Evolutionary conservation across 352 stramenopile genomes (phyloP).

Genomic region (Phytophthora citrophthora): DNA sequence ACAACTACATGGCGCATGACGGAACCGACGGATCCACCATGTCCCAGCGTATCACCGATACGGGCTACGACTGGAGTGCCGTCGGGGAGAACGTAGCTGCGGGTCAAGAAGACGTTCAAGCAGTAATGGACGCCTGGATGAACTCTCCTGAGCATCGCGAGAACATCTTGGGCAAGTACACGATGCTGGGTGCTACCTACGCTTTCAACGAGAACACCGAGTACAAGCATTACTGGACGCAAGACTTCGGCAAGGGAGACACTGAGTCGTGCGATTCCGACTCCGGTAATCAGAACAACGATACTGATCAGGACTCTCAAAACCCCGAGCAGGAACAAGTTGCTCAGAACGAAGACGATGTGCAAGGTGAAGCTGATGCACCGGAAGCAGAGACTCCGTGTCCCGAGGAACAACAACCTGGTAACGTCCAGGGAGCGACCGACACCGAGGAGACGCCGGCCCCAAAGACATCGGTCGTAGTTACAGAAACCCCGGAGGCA

Average conservation of each 20-base stretch:
- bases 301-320: neutral
- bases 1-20: constrained; percentile 56
- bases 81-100: constrained; percentile 44
- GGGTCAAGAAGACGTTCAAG: constrained; percentile 34
- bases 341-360: constrained; percentile 14
- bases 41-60: constrained; percentile 37
- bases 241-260: constrained; percentile 46
- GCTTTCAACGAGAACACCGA: constrained; percentile 18
- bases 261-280: constrained; percentile 35
- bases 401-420: neutral
- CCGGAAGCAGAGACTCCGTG: constrained; percentile 1
- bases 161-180: constrained; percentile 41
- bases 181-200: constrained; percentile 40
- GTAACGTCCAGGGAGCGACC: neutral
- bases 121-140: constrained; percentile 50
- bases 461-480: neutral
- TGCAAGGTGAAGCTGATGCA: neutral
- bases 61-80: constrained; percentile 49
- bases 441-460: neutral
- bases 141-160: constrained; percentile 34
- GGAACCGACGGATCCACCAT: constrained; percentile 48
- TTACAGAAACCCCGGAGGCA: neutral
- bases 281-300: constrained; percentile 6
- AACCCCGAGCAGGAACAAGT: constrained; percentile 5
- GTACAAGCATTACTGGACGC: constrained; percentile 56